A percentile compares a stretch with the other conserved stretches of the same genome.
phyloP scores from a whole-genome alignment of 495 filamentous ascomycete species.

The Aspergillus nanangensis region DNA sequence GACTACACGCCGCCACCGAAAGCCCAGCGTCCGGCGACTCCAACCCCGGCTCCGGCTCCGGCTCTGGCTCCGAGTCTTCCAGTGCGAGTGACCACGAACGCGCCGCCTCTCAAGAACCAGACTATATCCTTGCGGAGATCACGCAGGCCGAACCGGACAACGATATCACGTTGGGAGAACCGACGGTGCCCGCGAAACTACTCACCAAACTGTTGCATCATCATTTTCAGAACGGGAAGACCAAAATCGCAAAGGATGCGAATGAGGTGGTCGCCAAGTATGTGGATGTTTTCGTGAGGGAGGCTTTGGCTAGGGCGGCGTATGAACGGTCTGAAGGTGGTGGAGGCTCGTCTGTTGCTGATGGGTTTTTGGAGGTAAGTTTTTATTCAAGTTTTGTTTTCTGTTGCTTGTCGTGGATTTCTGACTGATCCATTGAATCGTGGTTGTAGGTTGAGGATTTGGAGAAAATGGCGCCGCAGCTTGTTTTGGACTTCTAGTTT shows the following conservation, averaged over 20 bases:
- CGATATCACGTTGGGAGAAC: constrained; percentile 34
- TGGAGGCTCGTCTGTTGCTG: constrained; percentile 27
- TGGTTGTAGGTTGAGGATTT: constrained; percentile 56
- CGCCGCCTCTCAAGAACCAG: constrained; percentile 29
- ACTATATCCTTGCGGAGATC: constrained; percentile 46
- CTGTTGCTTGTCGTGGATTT: neutral
- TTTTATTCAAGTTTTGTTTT: neutral
- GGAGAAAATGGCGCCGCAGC: constrained; percentile 84
- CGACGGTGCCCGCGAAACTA: constrained; percentile 67
- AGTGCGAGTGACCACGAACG: constrained; percentile 11
- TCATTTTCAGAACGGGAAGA: constrained; percentile 65
- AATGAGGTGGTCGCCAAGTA: constrained; percentile 77
- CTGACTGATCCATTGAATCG: constrained; percentile 6
- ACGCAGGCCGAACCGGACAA: constrained; percentile 22
- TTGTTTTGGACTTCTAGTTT: constrained; percentile 76
- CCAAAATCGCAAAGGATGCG: constrained; percentile 74
- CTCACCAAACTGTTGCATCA: constrained; percentile 73
- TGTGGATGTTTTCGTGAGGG: constrained; percentile 86
- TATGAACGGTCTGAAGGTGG: constrained; percentile 55
- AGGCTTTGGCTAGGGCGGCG: constrained; percentile 80
- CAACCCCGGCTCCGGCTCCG: constrained; percentile 8
- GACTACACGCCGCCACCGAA: neutral
- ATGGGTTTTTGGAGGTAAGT: constrained; percentile 72
- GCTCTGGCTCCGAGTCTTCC: constrained; percentile 14
- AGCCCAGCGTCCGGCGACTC: constrained; percentile 7